Evolutionary conservation across 768 basidiomycete genomes (phyloP), one percentile per base, ranked within the genome.

Genomic region (Agaricus blazei): DNA sequence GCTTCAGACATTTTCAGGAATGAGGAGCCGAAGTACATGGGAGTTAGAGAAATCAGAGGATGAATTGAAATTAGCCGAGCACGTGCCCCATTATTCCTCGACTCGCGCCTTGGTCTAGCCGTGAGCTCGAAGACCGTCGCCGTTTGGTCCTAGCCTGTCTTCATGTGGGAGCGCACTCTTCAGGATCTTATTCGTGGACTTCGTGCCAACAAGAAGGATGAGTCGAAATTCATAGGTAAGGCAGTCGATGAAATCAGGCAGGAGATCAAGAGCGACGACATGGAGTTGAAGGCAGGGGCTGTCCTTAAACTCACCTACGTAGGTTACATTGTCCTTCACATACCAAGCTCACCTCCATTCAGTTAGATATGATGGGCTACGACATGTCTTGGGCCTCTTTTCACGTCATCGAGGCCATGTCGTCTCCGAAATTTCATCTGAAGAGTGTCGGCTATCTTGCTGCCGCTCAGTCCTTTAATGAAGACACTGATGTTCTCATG

Each of bases 361-460:
- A 98, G 96, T 85, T 99, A 59, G 93, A 98, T 68, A 98, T 99
- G 97, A 72, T 99, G 51, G 97, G 87, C 51, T 93, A 88, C 66
- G 93, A 89, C 73, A 97, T 90, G 85, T 83, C 83, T 56, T 97
- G 93, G 85, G 95, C 95, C 44, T 91, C 97, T 7, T 99, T 99
- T 64, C 86, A 96, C 68, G 89, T 99, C 51, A 87, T 98, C 5
- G 97, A 99, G 67, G 93, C 96, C 68, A 99, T 99, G 97, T 93
- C 93, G 37, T 94, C 93, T 3, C 75, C 88, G 3, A 87, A 87
- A 66, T 82, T 87, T 61, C 95, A 98, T 71, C 78, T 98, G 61
- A 99, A 99, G 77, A 85, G 83, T 27, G 87, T 98, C 48, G 97
- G 97, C 11, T 98, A 99, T 70, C 87, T 99, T 24, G 97, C 90